Percentiles rank a stretch among this genome's conserved stretches.
Conservation (phyloP, 345 rosid genomes). For the Pugionium dolabratum region DNA sequence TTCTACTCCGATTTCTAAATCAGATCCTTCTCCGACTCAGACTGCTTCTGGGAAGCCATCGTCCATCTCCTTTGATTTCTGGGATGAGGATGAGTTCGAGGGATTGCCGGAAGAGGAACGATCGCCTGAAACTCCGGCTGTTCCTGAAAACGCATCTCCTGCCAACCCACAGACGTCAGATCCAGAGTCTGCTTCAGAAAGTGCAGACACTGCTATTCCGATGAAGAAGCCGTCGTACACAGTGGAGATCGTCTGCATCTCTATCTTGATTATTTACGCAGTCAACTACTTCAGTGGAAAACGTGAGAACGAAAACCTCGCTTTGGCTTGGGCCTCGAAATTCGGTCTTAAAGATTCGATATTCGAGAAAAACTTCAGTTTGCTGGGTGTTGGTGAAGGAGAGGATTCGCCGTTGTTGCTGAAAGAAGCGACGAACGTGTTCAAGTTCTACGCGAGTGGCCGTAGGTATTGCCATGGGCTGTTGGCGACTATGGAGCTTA, state of each 20-base stretch:
- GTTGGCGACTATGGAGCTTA: constrained; percentile 90
- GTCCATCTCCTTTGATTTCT: constrained; percentile 59
- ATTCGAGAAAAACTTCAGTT: constrained; percentile 84
- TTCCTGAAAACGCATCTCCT: neutral
- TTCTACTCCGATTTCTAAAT: neutral
- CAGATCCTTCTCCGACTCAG: constrained; percentile 39
- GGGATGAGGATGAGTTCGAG: constrained; percentile 99
- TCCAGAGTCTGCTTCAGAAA: constrained; percentile 36
- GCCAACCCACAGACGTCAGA: constrained; percentile 36
- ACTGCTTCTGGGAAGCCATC: constrained; percentile 39
- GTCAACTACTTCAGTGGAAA: constrained; percentile 85
- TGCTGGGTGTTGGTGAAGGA: constrained; percentile 69
- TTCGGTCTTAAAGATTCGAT: constrained; percentile 71
- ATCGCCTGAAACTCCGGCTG: constrained; percentile 7
- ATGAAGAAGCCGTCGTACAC: constrained; percentile 44
- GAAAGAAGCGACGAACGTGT: constrained; percentile 86
- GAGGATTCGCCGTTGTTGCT: constrained; percentile 84
- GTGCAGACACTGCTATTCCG: constrained; percentile 6
- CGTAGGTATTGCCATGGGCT: constrained; percentile 92
- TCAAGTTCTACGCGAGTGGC: constrained; percentile 94
- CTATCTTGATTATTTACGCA: constrained; percentile 59
- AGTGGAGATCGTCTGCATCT: constrained; percentile 64
- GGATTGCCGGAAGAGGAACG: constrained; percentile 62
- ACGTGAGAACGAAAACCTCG: constrained; percentile 82
- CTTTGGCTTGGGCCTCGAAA: constrained; percentile 85